These are phyloP conservation scores for Boletus reticulatus DNA, from an alignment of 768 basidiomycete species.

Conservation along the genomic window DNA sequence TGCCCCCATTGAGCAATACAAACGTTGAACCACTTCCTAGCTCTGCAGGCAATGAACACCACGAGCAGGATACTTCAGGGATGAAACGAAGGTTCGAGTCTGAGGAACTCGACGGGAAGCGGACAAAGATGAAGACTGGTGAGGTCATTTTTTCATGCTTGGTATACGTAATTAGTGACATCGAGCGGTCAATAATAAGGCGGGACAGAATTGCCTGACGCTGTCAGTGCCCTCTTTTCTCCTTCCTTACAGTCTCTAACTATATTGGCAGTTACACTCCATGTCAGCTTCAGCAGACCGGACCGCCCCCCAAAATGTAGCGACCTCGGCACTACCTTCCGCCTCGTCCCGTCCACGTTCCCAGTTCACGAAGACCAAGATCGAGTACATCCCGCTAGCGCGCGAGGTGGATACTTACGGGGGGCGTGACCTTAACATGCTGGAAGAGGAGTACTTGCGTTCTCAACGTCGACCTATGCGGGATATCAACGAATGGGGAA, in stretches of 20 bases:
- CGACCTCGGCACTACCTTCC: slow-evolving; percentile 30
- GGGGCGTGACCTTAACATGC: slow-evolving; percentile 70
- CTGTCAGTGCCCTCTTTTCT: slow-evolving; percentile 36
- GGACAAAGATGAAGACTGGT: slow-evolving; percentile 74
- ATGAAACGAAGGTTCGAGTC: slow-evolving; percentile 72
- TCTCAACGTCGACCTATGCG: slow-evolving; percentile 57
- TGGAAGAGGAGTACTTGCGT: slow-evolving; percentile 60
- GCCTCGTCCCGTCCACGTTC: slow-evolving; percentile 39
- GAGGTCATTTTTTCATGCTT: slow-evolving; percentile 31
- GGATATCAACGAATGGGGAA: slow-evolving; percentile 83
- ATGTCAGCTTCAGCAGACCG: slow-evolving; percentile 20
- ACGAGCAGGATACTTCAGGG: slow-evolving; percentile 62
- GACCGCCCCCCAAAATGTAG: slow-evolving; percentile 17
- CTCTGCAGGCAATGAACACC: slow-evolving; percentile 21
- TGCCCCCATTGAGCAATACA: slow-evolving; percentile 10
- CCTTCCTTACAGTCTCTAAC: slow-evolving; percentile 12
- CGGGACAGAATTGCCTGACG: slow-evolving; percentile 48
- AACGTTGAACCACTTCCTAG: slow-evolving; percentile 8
- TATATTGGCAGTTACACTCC: slow-evolving; percentile 14
- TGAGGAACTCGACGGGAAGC: slow-evolving; percentile 65
- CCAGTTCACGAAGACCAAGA: slow-evolving; percentile 69
- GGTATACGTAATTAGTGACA: slow-evolving; percentile 25
- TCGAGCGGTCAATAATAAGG: slow-evolving; percentile 25
- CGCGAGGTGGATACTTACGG: slow-evolving; percentile 76
- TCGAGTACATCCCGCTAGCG: slow-evolving; percentile 83